Percentiles rank a stretch among this genome's conserved stretches.
These are phyloP conservation scores for Cordyceps cateniannulata DNA, from an alignment of 2,329 filamentous ascomycete genomes.

Conservation along the genomic window DNA sequence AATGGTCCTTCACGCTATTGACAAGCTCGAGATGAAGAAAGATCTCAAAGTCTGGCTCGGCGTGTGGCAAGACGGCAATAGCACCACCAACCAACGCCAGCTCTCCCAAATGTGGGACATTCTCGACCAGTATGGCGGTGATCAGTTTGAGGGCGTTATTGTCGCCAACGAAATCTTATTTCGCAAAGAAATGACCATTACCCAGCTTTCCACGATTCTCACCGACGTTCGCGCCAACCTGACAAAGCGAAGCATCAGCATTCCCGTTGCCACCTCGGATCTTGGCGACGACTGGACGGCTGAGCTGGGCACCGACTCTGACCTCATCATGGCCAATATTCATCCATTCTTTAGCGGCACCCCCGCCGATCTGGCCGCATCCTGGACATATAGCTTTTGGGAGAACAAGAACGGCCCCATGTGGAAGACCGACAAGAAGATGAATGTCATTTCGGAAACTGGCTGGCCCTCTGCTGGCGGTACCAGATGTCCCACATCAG, in stretches of 20 bases:
- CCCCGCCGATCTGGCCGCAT: constrained; percentile 57
- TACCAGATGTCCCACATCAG: constrained; percentile 59
- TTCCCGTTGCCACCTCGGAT: constrained; percentile 83
- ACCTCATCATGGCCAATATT: constrained; percentile 93
- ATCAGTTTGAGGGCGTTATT: constrained; percentile 76
- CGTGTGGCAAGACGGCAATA: constrained; percentile 83
- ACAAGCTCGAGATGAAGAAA: constrained; percentile 62
- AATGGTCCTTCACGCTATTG: constrained; percentile 81
- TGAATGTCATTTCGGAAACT: constrained; percentile 82
- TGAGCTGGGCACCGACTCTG: constrained; percentile 61
- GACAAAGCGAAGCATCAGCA: constrained; percentile 54
- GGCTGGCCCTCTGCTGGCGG: constrained; percentile 87
- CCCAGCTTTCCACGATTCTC: constrained; percentile 58
- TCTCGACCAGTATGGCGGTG: constrained; percentile 59
- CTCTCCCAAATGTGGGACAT: constrained; percentile 78
- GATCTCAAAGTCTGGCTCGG: constrained; percentile 87
- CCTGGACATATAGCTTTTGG: constrained; percentile 85
- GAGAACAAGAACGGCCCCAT: constrained; percentile 58
- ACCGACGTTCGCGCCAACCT: constrained; percentile 66
- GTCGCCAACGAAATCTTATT: constrained; percentile 75
- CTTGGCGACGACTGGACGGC: constrained; percentile 81
- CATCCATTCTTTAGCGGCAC: constrained; percentile 93
- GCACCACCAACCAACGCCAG: constrained; percentile 78
- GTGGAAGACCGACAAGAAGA: constrained; percentile 54
- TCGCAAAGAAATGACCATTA: constrained; percentile 65